Percentiles rank a stretch among this genome's conserved stretches.
Evolutionary conservation across 2,329 filamentous ascomycete species (phyloP).

Genomic region (Xylariaceae sp.): DNA sequence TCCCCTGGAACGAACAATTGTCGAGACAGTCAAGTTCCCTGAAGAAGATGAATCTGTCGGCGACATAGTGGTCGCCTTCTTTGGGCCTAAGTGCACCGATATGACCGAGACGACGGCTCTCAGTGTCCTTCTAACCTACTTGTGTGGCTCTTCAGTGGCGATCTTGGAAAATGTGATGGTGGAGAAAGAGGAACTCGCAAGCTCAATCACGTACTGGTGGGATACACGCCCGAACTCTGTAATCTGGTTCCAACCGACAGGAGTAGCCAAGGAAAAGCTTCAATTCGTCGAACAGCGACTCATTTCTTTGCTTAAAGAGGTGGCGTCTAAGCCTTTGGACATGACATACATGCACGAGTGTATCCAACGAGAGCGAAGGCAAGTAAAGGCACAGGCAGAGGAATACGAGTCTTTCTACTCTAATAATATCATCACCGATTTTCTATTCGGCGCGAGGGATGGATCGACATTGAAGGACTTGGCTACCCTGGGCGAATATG

Average conservation of each 20-base stretch:
- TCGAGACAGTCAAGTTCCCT: slow-evolving; percentile 83
- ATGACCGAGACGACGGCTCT: slow-evolving; percentile 63
- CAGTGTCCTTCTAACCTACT: slow-evolving; percentile 74
- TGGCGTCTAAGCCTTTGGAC: slow-evolving; percentile 73
- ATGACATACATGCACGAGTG: slow-evolving; percentile 89
- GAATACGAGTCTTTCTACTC: slow-evolving; percentile 75
- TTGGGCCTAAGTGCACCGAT: slow-evolving; percentile 78
- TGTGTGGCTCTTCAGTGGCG: slow-evolving; percentile 89
- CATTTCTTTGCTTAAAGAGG: slow-evolving; percentile 75
- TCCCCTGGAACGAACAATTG: slow-evolving; percentile 61
- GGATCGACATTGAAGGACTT: slow-evolving; percentile 67
- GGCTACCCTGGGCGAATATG: slow-evolving; percentile 52
- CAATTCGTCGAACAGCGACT: slow-evolving; percentile 78
- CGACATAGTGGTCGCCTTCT: slow-evolving; percentile 78
- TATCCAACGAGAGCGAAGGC: slow-evolving; percentile 71
- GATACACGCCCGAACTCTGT: slow-evolving; percentile 76
- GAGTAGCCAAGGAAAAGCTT: slow-evolving; percentile 82
- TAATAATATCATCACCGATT: slow-evolving; percentile 82
- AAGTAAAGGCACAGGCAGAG: slow-evolving; percentile 79
- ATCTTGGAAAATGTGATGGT: slow-evolving; percentile 88
- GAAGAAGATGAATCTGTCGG: slow-evolving; percentile 94
- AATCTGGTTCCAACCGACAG: slow-evolving; percentile 79
- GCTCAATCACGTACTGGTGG: slow-evolving; percentile 72
- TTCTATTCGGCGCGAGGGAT: slow-evolving; percentile 80
- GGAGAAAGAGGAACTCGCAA: slow-evolving; percentile 87